A percentile compares a stretch with the other conserved stretches of the same genome.
Conservation (phyloP, 257 asterid genomes). For the Solanum dulcamara region DNA sequence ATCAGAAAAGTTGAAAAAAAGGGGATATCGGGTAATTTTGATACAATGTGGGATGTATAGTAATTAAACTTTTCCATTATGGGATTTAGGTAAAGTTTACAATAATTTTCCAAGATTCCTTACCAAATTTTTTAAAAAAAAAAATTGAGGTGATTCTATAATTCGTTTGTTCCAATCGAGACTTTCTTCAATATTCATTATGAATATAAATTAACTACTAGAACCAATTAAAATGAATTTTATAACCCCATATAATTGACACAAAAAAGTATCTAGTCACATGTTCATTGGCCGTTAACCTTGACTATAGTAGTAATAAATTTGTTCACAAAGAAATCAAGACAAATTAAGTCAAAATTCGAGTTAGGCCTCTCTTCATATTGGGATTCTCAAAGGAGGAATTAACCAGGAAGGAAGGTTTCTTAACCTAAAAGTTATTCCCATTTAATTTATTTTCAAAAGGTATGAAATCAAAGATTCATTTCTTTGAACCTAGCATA, state of each 20-base stretch:
- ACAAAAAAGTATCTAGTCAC: neutral
- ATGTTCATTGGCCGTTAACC: neutral
- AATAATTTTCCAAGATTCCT: neutral
- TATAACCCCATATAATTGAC: neutral
- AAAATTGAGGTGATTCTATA: neutral
- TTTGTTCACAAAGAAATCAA: neutral
- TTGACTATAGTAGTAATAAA: neutral
- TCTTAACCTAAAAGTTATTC: constrained; percentile 19
- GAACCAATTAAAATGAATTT: neutral
- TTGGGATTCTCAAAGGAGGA: constrained; percentile 1
- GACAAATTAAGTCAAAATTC: neutral
- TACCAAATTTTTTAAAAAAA: neutral
- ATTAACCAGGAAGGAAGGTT: neutral
- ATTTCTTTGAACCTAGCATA: constrained; percentile 9
- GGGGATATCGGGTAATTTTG: too few species aligned
- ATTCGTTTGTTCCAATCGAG: neutral
- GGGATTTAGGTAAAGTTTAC: too few species aligned
- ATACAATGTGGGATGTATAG: too few species aligned
- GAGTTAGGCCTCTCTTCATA: neutral
- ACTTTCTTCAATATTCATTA: neutral
- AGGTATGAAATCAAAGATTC: constrained; percentile 6
- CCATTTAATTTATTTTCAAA: neutral
- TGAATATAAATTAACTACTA: neutral
- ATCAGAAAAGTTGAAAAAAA: too few species aligned
- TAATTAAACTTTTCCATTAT: too few species aligned